Conservation (phyloP, 768 basidiomycete genomes). For the Gymnopilus dilepis region DNA sequence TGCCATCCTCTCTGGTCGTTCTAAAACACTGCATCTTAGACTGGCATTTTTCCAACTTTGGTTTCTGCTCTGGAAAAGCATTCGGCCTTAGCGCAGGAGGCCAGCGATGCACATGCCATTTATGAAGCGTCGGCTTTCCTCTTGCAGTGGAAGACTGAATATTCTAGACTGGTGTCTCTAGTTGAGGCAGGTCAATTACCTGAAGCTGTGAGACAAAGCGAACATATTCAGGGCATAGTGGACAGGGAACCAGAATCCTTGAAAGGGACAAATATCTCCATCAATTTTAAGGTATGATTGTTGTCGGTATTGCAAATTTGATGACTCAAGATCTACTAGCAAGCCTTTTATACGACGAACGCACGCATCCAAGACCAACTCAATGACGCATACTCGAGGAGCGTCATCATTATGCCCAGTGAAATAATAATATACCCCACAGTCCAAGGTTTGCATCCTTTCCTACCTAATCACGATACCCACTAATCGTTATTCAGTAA, state of each 20-base stretch:
- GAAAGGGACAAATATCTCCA: conserved; percentile 52
- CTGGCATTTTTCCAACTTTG: conserved; percentile 69
- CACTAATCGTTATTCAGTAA: conserved; percentile 45
- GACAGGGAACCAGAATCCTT: conserved; percentile 56
- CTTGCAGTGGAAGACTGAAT: conserved; percentile 52
- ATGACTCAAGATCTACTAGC: conserved; percentile 40
- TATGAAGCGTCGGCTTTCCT: conserved; percentile 61
- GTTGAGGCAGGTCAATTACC: conserved; percentile 65
- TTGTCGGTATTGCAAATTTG: neutral
- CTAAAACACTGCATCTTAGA: conserved; percentile 43
- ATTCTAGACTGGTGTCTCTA: conserved; percentile 48
- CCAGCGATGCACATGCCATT: conserved; percentile 56
- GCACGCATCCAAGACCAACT: conserved; percentile 75
- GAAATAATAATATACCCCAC: conserved; percentile 55
- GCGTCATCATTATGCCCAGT: conserved; percentile 55
- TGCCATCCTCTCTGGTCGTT: conserved; percentile 7
- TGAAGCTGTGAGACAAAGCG: conserved; percentile 58
- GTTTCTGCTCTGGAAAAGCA: conserved; percentile 62
- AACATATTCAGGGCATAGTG: conserved; percentile 49
- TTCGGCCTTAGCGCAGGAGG: conserved; percentile 64
- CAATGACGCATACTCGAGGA: conserved; percentile 66
- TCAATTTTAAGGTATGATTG: conserved; percentile 62
- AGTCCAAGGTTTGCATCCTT: conserved; percentile 45
- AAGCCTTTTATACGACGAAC: conserved; percentile 55
- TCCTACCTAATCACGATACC: neutral